Evolutionary conservation across 768 basidiomycete species (phyloP), one percentile per base, ranked within the genome.

Genomic region (Sporobolomyces phaffii): DNA sequence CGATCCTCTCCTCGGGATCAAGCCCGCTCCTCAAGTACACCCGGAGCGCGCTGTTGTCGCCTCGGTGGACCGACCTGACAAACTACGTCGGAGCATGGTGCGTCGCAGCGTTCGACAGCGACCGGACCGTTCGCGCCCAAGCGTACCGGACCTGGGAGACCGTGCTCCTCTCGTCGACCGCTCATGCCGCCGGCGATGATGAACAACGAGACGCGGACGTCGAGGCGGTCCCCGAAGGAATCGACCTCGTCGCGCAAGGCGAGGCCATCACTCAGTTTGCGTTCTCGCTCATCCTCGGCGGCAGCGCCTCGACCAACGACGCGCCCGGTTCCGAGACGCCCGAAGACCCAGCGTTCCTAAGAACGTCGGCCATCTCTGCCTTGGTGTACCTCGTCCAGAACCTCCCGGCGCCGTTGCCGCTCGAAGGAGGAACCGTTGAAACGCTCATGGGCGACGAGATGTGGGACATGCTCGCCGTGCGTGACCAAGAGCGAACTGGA

Each of bases 71-170:
- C 38, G 79, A 81, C 44, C 83, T 86, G 62, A 71, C 83, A 17
- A 83, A 87, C 64, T 80, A 78, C 51, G 77, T 89, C 1, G 89
- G 88, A 3, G 82, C 85, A 13, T 91, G 90, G 89, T 84, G 80
- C 69, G 80, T 90, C 71, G 81, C 84, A 17, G 81, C 84, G 20
- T 83, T 87, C 75, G 91, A 93, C 68, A 75, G 84, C 34, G 91
- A 91, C 73, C 82, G 85, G 28, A 78, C 79, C 2, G 86, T 90
- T 11, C 78, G 84, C 2, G 69, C 74, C 1, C 74, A 77, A 22
- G 85, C 86, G 2, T 75, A 78, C 28, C 18, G 53, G 0, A 53
- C 62, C 29, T 71, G 65, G 65, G 59, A 64, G 11, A 33, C 29
- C 20, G 70, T 67, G 0, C 33, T 60, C 10, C 34, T 59, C n/a